phyloP scores from a whole-genome alignment of 768 basidiomycete genomes.

The Naganishia vishniacii region DNA sequence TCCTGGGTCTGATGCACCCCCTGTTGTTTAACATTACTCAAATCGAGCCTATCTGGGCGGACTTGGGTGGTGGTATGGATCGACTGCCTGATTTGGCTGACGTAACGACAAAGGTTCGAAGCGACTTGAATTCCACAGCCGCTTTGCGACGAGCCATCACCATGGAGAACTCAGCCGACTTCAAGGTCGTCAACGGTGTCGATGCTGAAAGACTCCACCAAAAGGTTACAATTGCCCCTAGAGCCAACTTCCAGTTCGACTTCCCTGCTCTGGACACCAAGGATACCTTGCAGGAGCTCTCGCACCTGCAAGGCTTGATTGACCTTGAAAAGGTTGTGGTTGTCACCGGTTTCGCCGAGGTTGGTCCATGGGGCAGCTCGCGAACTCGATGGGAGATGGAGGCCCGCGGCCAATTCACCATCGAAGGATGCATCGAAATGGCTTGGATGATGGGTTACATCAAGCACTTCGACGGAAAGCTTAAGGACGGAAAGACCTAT shows the following conservation, averaged over 20 bases:
- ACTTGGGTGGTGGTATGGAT: slow-evolving; percentile 97
- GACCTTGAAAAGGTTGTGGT: slow-evolving; percentile 96
- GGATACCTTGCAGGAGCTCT: slow-evolving; percentile 67
- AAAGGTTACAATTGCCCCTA: slow-evolving; percentile 84
- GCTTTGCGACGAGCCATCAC: slow-evolving; percentile 89
- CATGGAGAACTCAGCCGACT: slow-evolving; percentile 91
- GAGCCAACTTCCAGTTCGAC: slow-evolving; percentile 95
- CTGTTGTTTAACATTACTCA: slow-evolving; percentile 98
- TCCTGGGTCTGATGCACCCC: slow-evolving; percentile 98
- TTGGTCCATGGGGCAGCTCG: slow-evolving; percentile 96
- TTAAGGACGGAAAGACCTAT: slow-evolving; percentile 84
- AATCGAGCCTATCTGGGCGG: slow-evolving; percentile 99
- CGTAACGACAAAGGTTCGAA: slow-evolving; percentile 79
- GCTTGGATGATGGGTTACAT: slow-evolving; percentile 99
- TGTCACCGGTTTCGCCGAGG: slow-evolving; percentile 92
- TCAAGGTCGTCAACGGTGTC: slow-evolving; percentile 79
- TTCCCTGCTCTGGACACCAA: slow-evolving; percentile 75
- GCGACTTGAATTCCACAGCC: slow-evolving; percentile 72
- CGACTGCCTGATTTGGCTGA: slow-evolving; percentile 90
- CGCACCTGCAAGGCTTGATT: slow-evolving; percentile 75
- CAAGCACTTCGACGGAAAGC: slow-evolving; percentile 95
- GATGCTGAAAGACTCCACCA: slow-evolving; percentile 89
- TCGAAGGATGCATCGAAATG: slow-evolving; percentile 98
- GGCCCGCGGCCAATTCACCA: slow-evolving; percentile 90
- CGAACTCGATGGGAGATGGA: slow-evolving; percentile 99